Conservation (phyloP, 495 filamentous ascomycete species). For the Penicillium arizonense region DNA sequence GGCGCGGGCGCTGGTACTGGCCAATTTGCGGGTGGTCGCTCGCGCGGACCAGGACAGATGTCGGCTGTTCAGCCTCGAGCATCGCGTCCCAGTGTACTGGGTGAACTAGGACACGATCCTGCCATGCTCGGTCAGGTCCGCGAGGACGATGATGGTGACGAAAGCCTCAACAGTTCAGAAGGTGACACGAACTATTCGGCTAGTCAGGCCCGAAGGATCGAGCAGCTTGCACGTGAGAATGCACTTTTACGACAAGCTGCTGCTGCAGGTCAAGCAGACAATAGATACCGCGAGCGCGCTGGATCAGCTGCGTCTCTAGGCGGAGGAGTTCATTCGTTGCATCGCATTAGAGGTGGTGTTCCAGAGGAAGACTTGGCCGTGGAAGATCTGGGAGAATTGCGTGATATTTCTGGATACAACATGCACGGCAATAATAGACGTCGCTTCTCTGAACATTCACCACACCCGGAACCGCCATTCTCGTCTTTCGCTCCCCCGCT, state of each 20-base stretch:
- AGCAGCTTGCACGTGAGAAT: conserved; percentile 71
- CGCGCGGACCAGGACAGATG: conserved; percentile 54
- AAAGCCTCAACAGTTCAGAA: conserved; percentile 66
- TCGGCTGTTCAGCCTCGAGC: conserved; percentile 76
- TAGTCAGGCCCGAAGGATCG: conserved; percentile 66
- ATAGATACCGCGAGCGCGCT: conserved; percentile 61
- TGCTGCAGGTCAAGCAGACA: conserved; percentile 56
- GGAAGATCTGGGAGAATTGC: conserved; percentile 66
- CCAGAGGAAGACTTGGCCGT: conserved; percentile 72
- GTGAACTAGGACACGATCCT: conserved; percentile 71
- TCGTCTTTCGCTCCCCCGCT: conserved; percentile 49
- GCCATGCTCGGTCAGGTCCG: conserved; percentile 72
- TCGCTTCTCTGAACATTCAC: conserved; percentile 63
- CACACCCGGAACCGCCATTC: conserved; percentile 51
- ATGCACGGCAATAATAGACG: conserved; percentile 47
- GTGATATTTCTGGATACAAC: conserved; percentile 53
- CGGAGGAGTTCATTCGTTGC: conserved; percentile 54
- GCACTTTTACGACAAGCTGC: conserved; percentile 64
- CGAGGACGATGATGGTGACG: conserved; percentile 81
- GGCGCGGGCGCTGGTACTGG: conserved; percentile 22
- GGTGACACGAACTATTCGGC: conserved; percentile 53
- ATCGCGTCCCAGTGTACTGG: conserved; percentile 82
- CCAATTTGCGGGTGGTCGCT: conserved; percentile 38
- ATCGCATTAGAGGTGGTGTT: conserved; percentile 61
- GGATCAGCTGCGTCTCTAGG: conserved; percentile 49